A percentile compares a stretch with the other conserved stretches of the same genome.
Conservation (phyloP, 164 flowering plant species). For the Chloranthus sessilifolius region DNA sequence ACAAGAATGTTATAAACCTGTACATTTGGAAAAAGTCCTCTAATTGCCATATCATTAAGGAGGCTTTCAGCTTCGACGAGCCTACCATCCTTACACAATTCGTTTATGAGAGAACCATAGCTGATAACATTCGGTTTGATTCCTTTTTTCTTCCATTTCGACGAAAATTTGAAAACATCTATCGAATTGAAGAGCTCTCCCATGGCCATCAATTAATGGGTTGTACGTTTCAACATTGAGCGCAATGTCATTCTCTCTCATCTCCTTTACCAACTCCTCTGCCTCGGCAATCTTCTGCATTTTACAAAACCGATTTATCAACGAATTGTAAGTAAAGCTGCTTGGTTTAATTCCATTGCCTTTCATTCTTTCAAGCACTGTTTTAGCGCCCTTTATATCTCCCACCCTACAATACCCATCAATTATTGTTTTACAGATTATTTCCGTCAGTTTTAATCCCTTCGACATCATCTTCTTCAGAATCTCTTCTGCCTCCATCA, state of each 20-base stretch:
- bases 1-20: conserved; percentile 64
- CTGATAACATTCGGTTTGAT: conserved; percentile 53
- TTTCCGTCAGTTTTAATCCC: conserved; percentile 38
- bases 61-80: conserved; percentile 56
- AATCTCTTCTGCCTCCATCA: conserved; percentile 46
- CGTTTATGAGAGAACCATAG: conserved; percentile 62
- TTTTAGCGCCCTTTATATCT: conserved; percentile 36
- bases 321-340: conserved; percentile 39
- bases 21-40: conserved; percentile 44
- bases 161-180: conserved; percentile 59
- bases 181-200: conserved; percentile 32
- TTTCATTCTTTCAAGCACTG: conserved; percentile 38
- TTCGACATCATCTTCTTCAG: conserved; percentile 29
- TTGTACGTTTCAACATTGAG: conserved; percentile 53
- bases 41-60: conserved; percentile 40
- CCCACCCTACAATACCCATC: conserved; percentile 48
- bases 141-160: conserved; percentile 51
- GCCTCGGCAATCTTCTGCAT: conserved; percentile 47
- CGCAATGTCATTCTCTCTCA: conserved; percentile 40
- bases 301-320: conserved; percentile 50
- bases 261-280: conserved; percentile 44
- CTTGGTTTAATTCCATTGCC: conserved; percentile 34
- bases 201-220: conserved; percentile 61
- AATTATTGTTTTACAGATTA: conserved; percentile 48
- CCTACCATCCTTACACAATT: conserved; percentile 54